Evolutionary conservation across 768 basidiomycete species (phyloP), one percentile per base, ranked within the genome.

Genomic region (Podaxis carcinomalis): DNA sequence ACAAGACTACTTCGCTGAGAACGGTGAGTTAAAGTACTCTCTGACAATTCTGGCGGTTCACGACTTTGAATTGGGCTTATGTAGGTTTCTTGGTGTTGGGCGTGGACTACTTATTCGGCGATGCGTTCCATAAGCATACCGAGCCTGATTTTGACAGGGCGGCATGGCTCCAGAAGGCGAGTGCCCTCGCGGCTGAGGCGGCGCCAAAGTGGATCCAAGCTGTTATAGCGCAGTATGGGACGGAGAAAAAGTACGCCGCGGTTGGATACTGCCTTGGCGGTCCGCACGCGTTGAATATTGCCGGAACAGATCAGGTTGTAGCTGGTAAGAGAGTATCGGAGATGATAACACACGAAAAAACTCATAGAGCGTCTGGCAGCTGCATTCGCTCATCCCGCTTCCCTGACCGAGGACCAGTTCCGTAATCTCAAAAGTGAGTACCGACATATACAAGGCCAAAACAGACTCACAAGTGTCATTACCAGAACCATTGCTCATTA

Each of bases 101-200:
- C 1, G 70, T 82, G 44, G 87, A 88, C 62, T 88, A 86, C 69
- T 87, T 89, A 70, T 77, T 85, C 53, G 84, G 86, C 5, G 83
- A 87, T 56, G 74, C 80, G 10, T 65, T 87, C 0, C 65, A 78
- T n/a, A 57, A 65, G 1, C 77, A 81, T 62, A 67, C 71, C 21
- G 73, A 78, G 39, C 70, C 74, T 10, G 69, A 64, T 27, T 79
- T 76, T 51, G 73, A 80, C 59, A 72, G 74, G 35, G 40, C 61
- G 1, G 73, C 72, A 0, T 88, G 85, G 84, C 69, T 78, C 19
- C 64, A 59, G 1, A 76, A 73, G 50, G 65, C 67, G 10, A 68
- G 69, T 32, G 64, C 70, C 25, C 70, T 73, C 11, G 80, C 85
- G 0, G 66, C 55, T 19, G 73, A 77, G 55, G 68, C 70, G 14